Base-by-base conservation (phyloP, 1,139 yeast genomes). In the Maudiozyma humilis region DNA sequence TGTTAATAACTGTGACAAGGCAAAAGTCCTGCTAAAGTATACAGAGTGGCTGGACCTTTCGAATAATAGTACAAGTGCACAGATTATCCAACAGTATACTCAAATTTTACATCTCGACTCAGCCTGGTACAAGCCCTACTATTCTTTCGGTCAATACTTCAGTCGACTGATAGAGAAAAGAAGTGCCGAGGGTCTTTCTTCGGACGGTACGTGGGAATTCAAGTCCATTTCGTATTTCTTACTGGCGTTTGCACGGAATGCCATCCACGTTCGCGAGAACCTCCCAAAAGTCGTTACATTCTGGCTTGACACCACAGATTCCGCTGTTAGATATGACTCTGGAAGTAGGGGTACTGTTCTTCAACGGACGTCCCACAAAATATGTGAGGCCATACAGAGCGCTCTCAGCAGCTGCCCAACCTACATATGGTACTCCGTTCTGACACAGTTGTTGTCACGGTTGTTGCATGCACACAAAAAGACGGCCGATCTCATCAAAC, bases 21-120 rank as follows among this genome's bases (percentile, higher is more conserved):
- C 86, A 1, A 67, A 71, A 36, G 75, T 78, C 14, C 85, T 86
- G 43, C 66, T 91, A 37, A 79, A 82, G 47, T 86, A 86, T 58
- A 87, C 96, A 0, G 77, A 79, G 48, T 93, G 98, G 98, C 67
- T 88, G 16, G 96, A 88, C 57, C 72, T 72, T 40, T 85, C 96
- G 0, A 91, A 88, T 43, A 93, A 87, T 59, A 81, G 91, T 30
- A 80, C 88, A 8, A 80, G 95, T 4, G 75, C 73, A 30, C 81
- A 80, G 30, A 83, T 91, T 42, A 75, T 84, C 32, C 72, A 73
- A 23, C 85, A 86, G 51, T 93, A 88, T 54, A 68, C 67, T 27
- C 69, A 74, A 13, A 79, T 93, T 0, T 71, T 78, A 14, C 65
- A 69, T 29, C 60, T 79, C n/a, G 79, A 80, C 49, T 67, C 70